Percentiles rank a stretch among this genome's conserved stretches.
These are phyloP conservation scores for Lachnellula arida DNA, from an alignment of 2,329 filamentous ascomycete species.

Conservation along the genomic window DNA sequence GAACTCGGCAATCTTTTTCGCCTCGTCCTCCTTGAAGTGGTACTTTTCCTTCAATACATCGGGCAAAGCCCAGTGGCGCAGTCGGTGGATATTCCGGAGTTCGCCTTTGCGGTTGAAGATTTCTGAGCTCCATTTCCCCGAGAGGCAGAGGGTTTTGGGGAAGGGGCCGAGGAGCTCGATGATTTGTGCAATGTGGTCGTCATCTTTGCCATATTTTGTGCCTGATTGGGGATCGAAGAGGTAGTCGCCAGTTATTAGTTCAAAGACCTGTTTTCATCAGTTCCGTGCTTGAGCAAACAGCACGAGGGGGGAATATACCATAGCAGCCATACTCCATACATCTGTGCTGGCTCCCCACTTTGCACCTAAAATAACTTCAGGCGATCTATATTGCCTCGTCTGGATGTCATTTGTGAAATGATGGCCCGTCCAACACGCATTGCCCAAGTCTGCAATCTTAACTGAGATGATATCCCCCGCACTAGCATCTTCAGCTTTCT, in stretches of 20 bases:
- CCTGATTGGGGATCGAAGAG: constrained; percentile 97
- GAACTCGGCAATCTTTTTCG: constrained; percentile 74
- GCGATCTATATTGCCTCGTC: constrained; percentile 92
- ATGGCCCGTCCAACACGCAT: constrained; percentile 97
- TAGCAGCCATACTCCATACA: constrained; percentile 98
- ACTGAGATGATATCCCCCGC: constrained; percentile 69
- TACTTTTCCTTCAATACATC: constrained; percentile 96
- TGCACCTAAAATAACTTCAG: constrained; percentile 90
- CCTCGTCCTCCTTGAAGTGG: constrained; percentile 83
- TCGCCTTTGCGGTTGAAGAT: constrained; percentile 99
- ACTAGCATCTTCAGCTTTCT: constrained; percentile 52
- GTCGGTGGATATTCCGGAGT: constrained; percentile 90
- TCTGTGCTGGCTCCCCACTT: constrained; percentile 99
- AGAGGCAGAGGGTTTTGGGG: constrained; percentile 84
- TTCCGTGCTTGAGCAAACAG: neutral
- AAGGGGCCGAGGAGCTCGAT: constrained; percentile 94
- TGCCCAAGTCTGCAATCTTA: constrained; percentile 97
- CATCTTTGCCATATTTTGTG: constrained; percentile 98
- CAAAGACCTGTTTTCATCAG: constrained; percentile 68
- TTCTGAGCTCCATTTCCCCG: constrained; percentile 96
- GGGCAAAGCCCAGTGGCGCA: constrained; percentile 91
- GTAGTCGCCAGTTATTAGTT: constrained; percentile 96
- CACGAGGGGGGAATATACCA: constrained; percentile 60
- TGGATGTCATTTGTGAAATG: constrained; percentile 99
- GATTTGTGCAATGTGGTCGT: constrained; percentile 98